phyloP scores from a whole-genome alignment of 2,329 filamentous ascomycete genomes.

The Curvularia hawaiiensis region DNA sequence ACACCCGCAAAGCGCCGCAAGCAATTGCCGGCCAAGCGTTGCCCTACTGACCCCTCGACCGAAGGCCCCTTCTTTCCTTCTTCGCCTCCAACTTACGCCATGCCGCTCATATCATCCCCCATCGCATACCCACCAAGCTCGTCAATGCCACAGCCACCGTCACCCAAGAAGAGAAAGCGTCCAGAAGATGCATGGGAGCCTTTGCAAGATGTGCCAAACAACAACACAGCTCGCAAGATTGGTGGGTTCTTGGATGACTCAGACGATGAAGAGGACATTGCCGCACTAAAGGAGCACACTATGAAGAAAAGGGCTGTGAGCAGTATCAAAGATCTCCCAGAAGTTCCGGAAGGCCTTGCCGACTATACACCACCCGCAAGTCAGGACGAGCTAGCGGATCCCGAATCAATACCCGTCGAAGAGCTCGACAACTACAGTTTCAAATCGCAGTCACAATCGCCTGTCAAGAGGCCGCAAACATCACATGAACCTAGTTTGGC shows the following conservation, averaged over 20 bases:
- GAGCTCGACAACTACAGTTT: conserved; percentile 39
- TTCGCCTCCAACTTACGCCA: conserved; percentile 60
- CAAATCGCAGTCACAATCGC: conserved; percentile 31
- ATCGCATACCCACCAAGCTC: conserved; percentile 62
- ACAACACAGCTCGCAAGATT: conserved; percentile 42
- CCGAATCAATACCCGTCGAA: conserved; percentile 36
- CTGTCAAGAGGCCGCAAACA: conserved; percentile 23
- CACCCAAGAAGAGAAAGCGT: conserved; percentile 48
- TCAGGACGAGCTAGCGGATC: conserved; percentile 36
- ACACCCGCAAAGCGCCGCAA: conserved; percentile 37
- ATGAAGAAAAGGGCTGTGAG: conserved; percentile 42
- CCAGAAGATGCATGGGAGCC: conserved; percentile 36
- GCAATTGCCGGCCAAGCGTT: conserved; percentile 12
- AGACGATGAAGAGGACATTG: conserved; percentile 50
- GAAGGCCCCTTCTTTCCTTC: conserved; percentile 34
- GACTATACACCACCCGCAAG: conserved; percentile 44
- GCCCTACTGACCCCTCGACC: conserved; percentile 21
- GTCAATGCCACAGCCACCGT: conserved; percentile 39
- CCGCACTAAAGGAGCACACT: conserved; percentile 46
- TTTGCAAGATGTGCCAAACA: conserved; percentile 39
- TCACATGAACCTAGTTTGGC: conserved; percentile 23
- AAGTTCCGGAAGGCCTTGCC: conserved; percentile 28
- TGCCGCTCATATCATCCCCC: conserved; percentile 67
- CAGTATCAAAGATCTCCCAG: conserved; percentile 34
- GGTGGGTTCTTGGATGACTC: conserved; percentile 49